Base-by-base conservation (phyloP, 2,329 filamentous ascomycete species). In the Fusarium sp. region DNA sequence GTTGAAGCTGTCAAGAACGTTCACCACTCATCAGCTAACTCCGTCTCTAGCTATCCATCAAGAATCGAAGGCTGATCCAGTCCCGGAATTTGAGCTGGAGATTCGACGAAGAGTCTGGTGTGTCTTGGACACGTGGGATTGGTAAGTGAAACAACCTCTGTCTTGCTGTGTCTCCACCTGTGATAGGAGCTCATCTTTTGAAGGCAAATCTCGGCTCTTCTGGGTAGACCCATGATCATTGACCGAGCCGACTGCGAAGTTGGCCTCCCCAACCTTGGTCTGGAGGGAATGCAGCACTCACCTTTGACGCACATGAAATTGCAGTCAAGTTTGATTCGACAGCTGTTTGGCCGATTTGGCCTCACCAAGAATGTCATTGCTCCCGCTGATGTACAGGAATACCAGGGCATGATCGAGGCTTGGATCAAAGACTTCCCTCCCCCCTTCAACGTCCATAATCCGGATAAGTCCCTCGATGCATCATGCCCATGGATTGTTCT, bases 341-440 rank as follows among this genome's bases (percentile, higher is more conserved):
- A 76, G 6, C 57, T 85, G 9, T 79, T 79, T n/a, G 50, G 58
- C 5, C 77, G 78, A 25, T 85, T 84, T 58, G 78, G 80, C 5
- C 74, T 75, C 0, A 75, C 78, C 7, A 81, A 79, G 57, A 79
- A 80, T 48, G 70, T 84, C 11, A 70, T 71, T 13, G 63, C 67
- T 2, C 70, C 79, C 1, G 69, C 79, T 14, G 78, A 86, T 25
- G 76, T 83, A 13, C 71, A 77, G 50, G 78, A 80, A 60, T 83
- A 84, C 54, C 82, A 70, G 25, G 35, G 35, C 2, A 82, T 81
- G 3, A 80, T 87, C 16, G 81, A 87, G 32, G 77, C 77, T 4
- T 89, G 87, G 83, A 82, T 87, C 34, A 70, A 79, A 3, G 81
- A 79, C 5, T 83, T 89, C 27, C 87, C 86, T 4, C 74, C 82